These are phyloP conservation scores for Ramalina intermedia DNA, from an alignment of 495 filamentous ascomycete genomes.

Conservation along the genomic window DNA sequence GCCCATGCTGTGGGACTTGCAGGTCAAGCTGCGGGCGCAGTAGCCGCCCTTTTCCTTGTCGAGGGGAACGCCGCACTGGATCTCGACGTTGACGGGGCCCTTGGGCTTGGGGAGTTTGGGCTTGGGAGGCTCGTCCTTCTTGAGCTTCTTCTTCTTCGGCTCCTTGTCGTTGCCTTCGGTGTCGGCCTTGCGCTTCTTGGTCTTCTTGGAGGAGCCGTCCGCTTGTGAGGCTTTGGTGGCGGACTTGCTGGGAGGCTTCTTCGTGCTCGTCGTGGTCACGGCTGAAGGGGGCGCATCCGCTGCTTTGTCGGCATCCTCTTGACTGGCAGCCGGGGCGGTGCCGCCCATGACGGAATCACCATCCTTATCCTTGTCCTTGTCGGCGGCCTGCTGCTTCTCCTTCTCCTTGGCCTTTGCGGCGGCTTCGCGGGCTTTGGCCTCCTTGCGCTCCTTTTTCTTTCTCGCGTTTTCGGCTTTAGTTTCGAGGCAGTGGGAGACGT, in stretches of 20 bases:
- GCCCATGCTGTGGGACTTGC: constrained; percentile 95
- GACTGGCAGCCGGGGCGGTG: constrained; percentile 22
- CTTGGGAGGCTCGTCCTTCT: constrained; percentile 84
- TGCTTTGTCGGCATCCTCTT: constrained; percentile 24
- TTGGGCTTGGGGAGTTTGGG: constrained; percentile 78
- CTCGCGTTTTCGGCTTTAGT: constrained; percentile 63
- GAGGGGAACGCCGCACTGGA: constrained; percentile 85
- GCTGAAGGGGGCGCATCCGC: neutral
- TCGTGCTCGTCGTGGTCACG: constrained; percentile 5
- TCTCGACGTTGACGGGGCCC: constrained; percentile 92
- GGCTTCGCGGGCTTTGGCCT: constrained; percentile 54
- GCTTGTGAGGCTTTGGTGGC: constrained; percentile 30
- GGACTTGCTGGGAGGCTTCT: constrained; percentile 59
- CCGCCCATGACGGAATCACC: constrained; percentile 39
- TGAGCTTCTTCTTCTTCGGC: constrained; percentile 76
- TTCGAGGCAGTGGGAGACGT: constrained; percentile 55
- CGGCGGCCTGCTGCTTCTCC: constrained; percentile 18
- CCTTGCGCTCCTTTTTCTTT: constrained; percentile 66
- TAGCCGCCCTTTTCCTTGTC: constrained; percentile 68
- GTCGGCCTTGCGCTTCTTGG: constrained; percentile 90
- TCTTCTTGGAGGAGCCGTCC: constrained; percentile 46
- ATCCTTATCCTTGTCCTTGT: constrained; percentile 34
- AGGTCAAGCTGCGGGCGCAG: constrained; percentile 84
- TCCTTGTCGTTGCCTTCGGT: constrained; percentile 50
- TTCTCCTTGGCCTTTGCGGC: constrained; percentile 42